Base-by-base conservation (phyloP, 495 filamentous ascomycete genomes). In the Penicillium canariense region DNA sequence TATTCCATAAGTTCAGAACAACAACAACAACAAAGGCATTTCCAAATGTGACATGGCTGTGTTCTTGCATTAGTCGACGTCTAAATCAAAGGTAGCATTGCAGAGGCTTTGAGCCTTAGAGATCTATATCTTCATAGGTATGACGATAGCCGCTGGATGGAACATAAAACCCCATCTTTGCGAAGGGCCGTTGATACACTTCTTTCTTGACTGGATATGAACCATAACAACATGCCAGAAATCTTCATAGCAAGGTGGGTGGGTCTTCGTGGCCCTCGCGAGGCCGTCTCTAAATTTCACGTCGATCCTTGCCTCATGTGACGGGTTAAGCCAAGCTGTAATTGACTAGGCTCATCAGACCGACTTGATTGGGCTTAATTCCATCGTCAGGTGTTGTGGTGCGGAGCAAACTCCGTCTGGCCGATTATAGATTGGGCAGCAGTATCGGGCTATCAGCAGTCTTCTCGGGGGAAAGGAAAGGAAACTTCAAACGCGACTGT, bases 1-100 rank as follows among this genome's bases (percentile, higher is more conserved):
- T n/a, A n/a, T n/a, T n/a, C n/a, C n/a, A n/a, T n/a, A n/a, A n/a
- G n/a, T n/a, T n/a, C n/a, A n/a, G n/a, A n/a, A n/a, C n/a, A n/a
- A n/a, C n/a, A n/a, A n/a, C n/a, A n/a, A n/a, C n/a, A n/a, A n/a
- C 45, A n/a, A 44, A 43, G 10, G 5, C 25, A 20, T 50, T 49
- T 20, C 52, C 46, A 27, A 55, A 55, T 35, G 53, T 38, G 46
- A 56, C 53, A 50, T 36, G 53, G 53, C 35, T 28, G 46, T 44
- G 23, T 22, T 46, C 43, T 55, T 42, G 46, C 53, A 55, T 38
- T 42, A 55, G 45, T 44, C 20, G 20, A 44, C 7, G 17, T 36
- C 1, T 50, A 49, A 25, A n/a, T 43, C 12, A 8, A 55, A 32
- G 32, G 14, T 32, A 15, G 25, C 22, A 36, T 36, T 15, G n/a